A percentile compares a stretch with the other conserved stretches of the same genome.
Evolutionary conservation across 192 early-diverging fungal genomes (phyloP).

Genomic region (Dissophora globulifera): DNA sequence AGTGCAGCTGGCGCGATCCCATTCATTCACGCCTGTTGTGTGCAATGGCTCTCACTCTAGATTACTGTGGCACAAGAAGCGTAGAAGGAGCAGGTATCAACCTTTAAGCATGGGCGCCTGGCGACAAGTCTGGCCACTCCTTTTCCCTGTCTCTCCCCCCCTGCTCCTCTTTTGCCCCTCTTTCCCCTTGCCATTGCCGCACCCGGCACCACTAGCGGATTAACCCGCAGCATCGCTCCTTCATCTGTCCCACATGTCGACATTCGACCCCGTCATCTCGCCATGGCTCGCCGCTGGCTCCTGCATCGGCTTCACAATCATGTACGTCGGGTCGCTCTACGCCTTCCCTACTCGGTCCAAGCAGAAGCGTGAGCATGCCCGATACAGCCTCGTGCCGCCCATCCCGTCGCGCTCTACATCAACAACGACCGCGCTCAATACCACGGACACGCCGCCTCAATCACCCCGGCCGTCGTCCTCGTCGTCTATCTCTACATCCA

Average conservation of each 20-base stretch:
- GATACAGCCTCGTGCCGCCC: slow-evolving; percentile 2
- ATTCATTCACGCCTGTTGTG: no score
- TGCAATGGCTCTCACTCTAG: no score
- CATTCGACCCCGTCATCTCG: slow-evolving; percentile 33
- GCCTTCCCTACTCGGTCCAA: slow-evolving; percentile 50
- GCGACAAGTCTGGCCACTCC: no score
- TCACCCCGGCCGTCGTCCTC: slow-evolving; percentile 27
- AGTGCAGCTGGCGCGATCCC: no score
- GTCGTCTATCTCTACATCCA: slow-evolving; percentile 5
- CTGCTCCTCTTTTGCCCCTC: no score
- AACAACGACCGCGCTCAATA: not conserved
- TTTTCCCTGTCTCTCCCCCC: no score
- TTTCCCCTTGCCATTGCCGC: no score
- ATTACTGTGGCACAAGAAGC: no score
- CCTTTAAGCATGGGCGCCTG: no score
- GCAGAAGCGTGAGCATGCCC: slow-evolving; percentile 19
- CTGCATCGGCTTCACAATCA: slow-evolving; percentile 61
- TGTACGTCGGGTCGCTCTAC: slow-evolving; percentile 71
- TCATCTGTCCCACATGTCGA: no score
- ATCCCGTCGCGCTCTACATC: slow-evolving; percentile 1
- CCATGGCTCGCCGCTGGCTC: slow-evolving; percentile 53
- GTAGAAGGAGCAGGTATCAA: no score
- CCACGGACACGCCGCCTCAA: slow-evolving; percentile 4
- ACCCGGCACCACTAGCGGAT: not conserved
- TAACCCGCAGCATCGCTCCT: not conserved